Evolutionary conservation across 768 basidiomycete species (phyloP), one percentile per base, ranked within the genome.

Genomic region (Xerocomus spinulosus): DNA sequence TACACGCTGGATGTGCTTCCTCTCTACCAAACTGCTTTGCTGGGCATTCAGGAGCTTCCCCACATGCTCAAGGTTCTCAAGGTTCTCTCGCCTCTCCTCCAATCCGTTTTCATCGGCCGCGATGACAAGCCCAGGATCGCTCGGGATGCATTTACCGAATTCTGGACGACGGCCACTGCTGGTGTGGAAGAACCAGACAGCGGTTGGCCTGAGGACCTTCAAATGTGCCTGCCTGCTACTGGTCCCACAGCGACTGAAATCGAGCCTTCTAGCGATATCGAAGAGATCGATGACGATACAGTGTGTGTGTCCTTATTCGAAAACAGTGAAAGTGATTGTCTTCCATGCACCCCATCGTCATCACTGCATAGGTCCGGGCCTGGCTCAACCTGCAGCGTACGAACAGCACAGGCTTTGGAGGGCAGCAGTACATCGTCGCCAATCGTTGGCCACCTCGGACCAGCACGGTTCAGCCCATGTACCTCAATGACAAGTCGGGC

Each of bases 1-100:
- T 77, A 87, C 48, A 67, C 67, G 15, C 71, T 79, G 52, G 83
- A 86, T 60, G 73, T 85, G 48, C 59, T 85, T 13, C 75, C 80
- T 0, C 58, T 88, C 42, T 91, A 88, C 55, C 74, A 85, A 58
- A 79, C 75, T 12, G 65, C 76, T 29, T 58, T 87, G 34, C 55
- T 82, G 44, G 68, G 72, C 44, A 69, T 85, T 26, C 77, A 75
- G 49, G 67, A 68, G 3, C 66, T 83, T 3, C 74, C 78, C 1
- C 59, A 57, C 5, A 68, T 65, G 1, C 33, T 68, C 12, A 56
- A 63, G 7, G 68, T 69, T n/a, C 66, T 88, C 24, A 68, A 73
- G n/a, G 52, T 60, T 1, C 64, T 85, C n/a, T 68, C 71, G 0
- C 61, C 73, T 6, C 56, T 87, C 3, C 57, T 90, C 8, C 77